Conservation (phyloP, 140 eudicot species). For the Oenanthe javanica region DNA sequence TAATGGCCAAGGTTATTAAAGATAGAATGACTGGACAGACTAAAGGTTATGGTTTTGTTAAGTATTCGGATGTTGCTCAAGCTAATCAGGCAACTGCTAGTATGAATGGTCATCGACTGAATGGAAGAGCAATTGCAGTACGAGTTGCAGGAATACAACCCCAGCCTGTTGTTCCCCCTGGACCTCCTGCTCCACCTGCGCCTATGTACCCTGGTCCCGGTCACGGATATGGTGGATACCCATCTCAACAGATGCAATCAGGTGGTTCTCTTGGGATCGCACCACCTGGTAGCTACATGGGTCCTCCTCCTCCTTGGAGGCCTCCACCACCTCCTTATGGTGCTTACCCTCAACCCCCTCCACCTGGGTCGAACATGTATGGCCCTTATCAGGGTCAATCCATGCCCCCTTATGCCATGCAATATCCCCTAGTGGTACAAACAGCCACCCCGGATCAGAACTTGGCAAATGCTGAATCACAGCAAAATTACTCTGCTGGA, state of each 20-base stretch:
- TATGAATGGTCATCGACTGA: conserved; percentile 77
- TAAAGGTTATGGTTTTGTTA: conserved; percentile 91
- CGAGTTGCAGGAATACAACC: conserved; percentile 94
- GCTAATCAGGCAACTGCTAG: conserved; percentile 74
- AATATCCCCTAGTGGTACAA: conserved; percentile 43
- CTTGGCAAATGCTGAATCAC: conserved; percentile 35
- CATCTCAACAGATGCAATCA: conserved; percentile 59
- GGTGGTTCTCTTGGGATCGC: conserved; percentile 68
- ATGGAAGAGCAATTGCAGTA: conserved; percentile 84
- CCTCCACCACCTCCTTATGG: conserved; percentile 64
- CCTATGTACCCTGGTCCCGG: conserved; percentile 46
- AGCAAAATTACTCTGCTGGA: conserved; percentile 25
- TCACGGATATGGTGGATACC: conserved; percentile 49
- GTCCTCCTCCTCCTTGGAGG: conserved; percentile 79
- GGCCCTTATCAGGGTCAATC: conserved; percentile 43
- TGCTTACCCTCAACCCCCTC: conserved; percentile 57
- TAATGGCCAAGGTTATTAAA: conserved; percentile 89
- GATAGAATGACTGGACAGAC: conserved; percentile 65
- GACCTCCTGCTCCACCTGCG: conserved; percentile 54
- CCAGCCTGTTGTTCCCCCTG: conserved; percentile 71
- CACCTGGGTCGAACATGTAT: conserved; percentile 54
- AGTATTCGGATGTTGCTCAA: conserved; percentile 61
- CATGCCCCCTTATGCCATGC: conserved; percentile 47
- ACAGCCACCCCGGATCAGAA: conserved; percentile 28
- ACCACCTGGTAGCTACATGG: conserved; percentile 57